phyloP scores from a whole-genome alignment of 2,329 filamentous ascomycete species.

The Microdochium trichocladiopsis region DNA sequence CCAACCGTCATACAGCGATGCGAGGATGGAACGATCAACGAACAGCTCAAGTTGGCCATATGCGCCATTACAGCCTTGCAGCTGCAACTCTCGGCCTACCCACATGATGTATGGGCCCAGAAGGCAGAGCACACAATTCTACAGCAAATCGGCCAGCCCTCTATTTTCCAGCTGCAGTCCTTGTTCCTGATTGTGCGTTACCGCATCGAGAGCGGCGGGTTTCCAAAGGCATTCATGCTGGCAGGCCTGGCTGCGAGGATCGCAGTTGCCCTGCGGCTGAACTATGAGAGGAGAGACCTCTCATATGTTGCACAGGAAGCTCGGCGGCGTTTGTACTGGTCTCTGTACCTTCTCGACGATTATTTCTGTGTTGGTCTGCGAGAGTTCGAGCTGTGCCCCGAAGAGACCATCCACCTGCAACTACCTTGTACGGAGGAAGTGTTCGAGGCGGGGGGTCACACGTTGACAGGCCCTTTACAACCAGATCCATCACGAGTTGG shows the following conservation, averaged over 20 bases:
- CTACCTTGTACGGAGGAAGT: conserved; percentile 24
- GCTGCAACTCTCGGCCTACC: conserved; percentile 12
- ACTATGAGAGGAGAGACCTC: conserved; percentile 28
- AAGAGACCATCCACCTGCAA: conserved; percentile 29
- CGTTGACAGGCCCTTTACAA: conserved; percentile 13
- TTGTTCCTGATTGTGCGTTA: conserved; percentile 22
- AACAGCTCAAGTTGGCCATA: conserved; percentile 21
- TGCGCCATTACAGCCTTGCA: conserved; percentile 23
- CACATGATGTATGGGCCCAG: conserved; percentile 19
- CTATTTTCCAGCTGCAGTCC: conserved; percentile 23
- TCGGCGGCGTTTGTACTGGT: conserved; percentile 30
- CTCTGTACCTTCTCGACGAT: conserved; percentile 29
- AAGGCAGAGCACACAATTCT: conserved; percentile 22
- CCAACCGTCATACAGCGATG: conserved; percentile 22
- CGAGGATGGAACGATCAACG: conserved; percentile 19
- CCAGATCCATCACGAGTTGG: conserved; percentile 8
- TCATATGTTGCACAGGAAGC: conserved; percentile 26
- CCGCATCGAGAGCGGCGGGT: conserved; percentile 22
- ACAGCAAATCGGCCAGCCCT: conserved; percentile 21
- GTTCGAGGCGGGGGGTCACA: conserved; percentile 18
- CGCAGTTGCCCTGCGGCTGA: conserved; percentile 29
- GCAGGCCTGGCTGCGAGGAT: conserved; percentile 25
- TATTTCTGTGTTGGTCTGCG: conserved; percentile 32
- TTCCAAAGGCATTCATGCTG: conserved; percentile 26
- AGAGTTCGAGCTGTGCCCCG: conserved; percentile 31